Evolutionary conservation across 1,139 yeast species (phyloP).

Genomic region (Suhomyces panamericanus): DNA sequence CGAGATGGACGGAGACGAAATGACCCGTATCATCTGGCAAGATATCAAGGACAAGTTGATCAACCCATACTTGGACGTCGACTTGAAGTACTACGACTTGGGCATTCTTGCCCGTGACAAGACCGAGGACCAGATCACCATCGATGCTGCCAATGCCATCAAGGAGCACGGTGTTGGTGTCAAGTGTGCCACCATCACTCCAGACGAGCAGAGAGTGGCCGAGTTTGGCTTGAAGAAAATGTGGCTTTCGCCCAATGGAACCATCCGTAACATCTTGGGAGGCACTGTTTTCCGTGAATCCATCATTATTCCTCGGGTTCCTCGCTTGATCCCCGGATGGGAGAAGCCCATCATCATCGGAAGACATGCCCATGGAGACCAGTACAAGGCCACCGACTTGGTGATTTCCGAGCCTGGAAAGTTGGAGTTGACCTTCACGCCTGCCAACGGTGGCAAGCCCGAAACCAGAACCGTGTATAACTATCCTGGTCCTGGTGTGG

Average conservation of each 20-base stretch:
- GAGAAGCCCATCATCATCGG: constrained; percentile 94
- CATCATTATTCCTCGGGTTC: constrained; percentile 84
- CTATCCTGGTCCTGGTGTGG: constrained; percentile 80
- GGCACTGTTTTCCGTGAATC: constrained; percentile 98
- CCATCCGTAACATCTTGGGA: constrained; percentile 89
- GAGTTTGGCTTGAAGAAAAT: constrained; percentile 88
- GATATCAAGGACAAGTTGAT: constrained; percentile 79
- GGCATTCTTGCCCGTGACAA: constrained; percentile 83
- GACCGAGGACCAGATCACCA: constrained; percentile 84
- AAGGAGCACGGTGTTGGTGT: constrained; percentile 87
- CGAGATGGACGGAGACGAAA: constrained; percentile 96
- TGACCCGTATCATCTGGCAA: constrained; percentile 92
- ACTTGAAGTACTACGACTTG: constrained; percentile 87
- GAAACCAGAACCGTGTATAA: constrained; percentile 65
- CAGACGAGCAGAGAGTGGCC: constrained; percentile 91
- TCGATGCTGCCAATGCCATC: constrained; percentile 89
- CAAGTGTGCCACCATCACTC: constrained; percentile 98
- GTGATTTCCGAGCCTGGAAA: constrained; percentile 79
- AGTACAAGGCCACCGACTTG: constrained; percentile 88
- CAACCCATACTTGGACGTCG: constrained; percentile 81
- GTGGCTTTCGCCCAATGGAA: constrained; percentile 98
- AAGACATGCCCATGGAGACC: constrained; percentile 97
- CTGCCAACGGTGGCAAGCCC: constrained; percentile 62
- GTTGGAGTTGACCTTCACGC: constrained; percentile 75
- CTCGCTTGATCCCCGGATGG: constrained; percentile 91